A percentile compares a stretch with the other conserved stretches of the same genome.
Evolutionary conservation across 139 green algal species (phyloP).

Genomic region (Astrephomene gubernaculifera): DNA sequence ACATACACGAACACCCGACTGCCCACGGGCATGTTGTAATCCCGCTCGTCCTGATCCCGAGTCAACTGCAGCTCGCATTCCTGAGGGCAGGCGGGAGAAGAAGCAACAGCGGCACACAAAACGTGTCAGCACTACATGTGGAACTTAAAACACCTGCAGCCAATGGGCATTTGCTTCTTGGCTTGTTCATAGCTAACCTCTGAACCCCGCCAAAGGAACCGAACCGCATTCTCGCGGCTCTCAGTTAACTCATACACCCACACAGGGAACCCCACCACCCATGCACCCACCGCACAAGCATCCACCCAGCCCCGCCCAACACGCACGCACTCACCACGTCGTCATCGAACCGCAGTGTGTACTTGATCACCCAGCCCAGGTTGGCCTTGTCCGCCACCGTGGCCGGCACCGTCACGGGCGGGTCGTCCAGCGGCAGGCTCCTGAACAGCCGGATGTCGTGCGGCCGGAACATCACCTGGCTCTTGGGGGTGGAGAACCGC

Average conservation of each 20-base stretch:
- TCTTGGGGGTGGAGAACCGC: constrained; percentile 67
- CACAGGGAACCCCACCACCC: too few species aligned
- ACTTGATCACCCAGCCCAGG: constrained; percentile 76
- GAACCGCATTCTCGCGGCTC: too few species aligned
- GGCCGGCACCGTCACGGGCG: constrained; percentile 39
- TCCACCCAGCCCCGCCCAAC: too few species aligned
- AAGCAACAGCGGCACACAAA: too few species aligned
- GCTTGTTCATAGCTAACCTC: too few species aligned
- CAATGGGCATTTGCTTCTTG: too few species aligned
- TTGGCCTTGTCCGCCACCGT: constrained; percentile 72
- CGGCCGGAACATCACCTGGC: constrained; percentile 79
- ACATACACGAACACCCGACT: constrained; percentile 72
- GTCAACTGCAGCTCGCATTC: constrained; percentile 56
- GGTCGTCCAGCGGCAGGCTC: neutral
- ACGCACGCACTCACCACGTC: constrained; percentile 44
- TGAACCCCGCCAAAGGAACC: too few species aligned
- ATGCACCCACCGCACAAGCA: too few species aligned
- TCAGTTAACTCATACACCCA: too few species aligned
- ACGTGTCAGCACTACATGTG: too few species aligned
- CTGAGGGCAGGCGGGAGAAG: constrained; percentile 19
- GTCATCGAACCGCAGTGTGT: constrained; percentile 84
- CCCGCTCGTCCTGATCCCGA: constrained; percentile 53
- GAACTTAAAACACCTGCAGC: too few species aligned
- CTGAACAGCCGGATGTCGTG: constrained; percentile 64
- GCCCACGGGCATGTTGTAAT: constrained; percentile 62